phyloP scores from a whole-genome alignment of 2,329 filamentous ascomycete genomes.

The Rutstroemia sp. region DNA sequence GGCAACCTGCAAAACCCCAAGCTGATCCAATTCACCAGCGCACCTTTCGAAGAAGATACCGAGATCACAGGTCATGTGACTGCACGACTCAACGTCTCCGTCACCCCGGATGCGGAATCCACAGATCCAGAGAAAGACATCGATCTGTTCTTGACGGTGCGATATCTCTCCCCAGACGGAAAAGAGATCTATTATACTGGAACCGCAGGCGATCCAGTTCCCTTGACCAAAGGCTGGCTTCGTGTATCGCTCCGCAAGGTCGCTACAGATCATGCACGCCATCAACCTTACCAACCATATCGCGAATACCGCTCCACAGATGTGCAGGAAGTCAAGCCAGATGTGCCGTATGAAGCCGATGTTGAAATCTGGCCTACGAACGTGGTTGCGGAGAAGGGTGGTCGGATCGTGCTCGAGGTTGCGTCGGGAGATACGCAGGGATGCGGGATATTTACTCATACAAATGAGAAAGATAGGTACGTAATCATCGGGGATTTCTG shows the following conservation, averaged over 20 bases:
- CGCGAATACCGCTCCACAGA: conserved; percentile 52
- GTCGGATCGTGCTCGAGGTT: conserved; percentile 48
- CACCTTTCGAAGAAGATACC: conserved; percentile 52
- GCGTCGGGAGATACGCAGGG: conserved; percentile 52
- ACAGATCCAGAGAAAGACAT: conserved; percentile 38
- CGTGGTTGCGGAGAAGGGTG: conserved; percentile 46
- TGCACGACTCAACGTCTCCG: conserved; percentile 56
- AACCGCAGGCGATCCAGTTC: conserved; percentile 56
- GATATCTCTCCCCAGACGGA: conserved; percentile 46
- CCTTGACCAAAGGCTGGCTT: conserved; percentile 58
- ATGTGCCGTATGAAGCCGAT: conserved; percentile 51
- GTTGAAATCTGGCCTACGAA: conserved; percentile 61
- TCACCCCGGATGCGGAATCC: conserved; percentile 40
- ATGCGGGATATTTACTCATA: conserved; percentile 48
- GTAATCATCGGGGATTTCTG: conserved; percentile 7
- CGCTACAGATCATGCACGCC: conserved; percentile 41
- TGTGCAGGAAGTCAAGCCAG: conserved; percentile 44
- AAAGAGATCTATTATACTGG: conserved; percentile 58
- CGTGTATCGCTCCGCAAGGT: conserved; percentile 49
- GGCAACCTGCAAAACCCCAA: conserved; percentile 48
- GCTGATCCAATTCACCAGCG: conserved; percentile 48
- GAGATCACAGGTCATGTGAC: conserved; percentile 64
- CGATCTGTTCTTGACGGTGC: conserved; percentile 56
- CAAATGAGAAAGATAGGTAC: conserved; percentile 40
- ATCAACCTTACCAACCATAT: conserved; percentile 47